Conservation (phyloP, 2,329 filamentous ascomycete genomes). For the Didymella sp. region DNA sequence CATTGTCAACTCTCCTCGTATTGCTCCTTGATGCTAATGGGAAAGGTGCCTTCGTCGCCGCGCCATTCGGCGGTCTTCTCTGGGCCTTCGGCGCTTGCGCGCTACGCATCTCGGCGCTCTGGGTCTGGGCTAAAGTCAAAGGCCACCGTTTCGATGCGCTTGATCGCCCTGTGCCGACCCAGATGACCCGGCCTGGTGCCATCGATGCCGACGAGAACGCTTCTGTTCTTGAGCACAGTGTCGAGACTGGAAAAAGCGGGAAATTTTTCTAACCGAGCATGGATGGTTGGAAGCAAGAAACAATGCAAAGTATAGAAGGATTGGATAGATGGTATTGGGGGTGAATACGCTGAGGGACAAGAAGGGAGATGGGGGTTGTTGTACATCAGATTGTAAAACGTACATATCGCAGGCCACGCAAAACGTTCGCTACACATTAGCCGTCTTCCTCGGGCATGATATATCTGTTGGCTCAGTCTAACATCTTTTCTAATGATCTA, state of each 20-base stretch:
- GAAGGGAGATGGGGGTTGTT: background rate
- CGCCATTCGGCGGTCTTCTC: conserved; percentile 75
- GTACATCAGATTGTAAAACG: background rate
- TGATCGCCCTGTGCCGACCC: conserved; percentile 55
- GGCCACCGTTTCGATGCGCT: conserved; percentile 71
- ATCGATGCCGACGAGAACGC: conserved; percentile 38
- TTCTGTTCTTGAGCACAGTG: conserved; percentile 33
- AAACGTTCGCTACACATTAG: background rate
- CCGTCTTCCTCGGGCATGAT: background rate
- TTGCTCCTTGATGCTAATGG: conserved; percentile 24
- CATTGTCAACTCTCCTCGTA: background rate
- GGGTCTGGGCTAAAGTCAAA: conserved; percentile 61
- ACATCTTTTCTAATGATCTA: too few relatives aligned
- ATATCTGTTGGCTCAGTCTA: too few relatives aligned
- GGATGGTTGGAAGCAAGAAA: background rate
- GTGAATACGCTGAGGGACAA: background rate
- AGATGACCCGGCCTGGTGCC: conserved; percentile 15
- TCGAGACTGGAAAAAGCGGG: conserved; percentile 35
- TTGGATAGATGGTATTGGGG: background rate
- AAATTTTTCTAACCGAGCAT: conserved; percentile 41
- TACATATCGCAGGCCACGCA: background rate
- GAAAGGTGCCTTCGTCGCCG: conserved; percentile 73
- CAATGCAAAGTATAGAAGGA: background rate
- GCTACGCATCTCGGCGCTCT: conserved; percentile 67
- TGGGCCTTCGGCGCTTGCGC: conserved; percentile 71